Conservation (phyloP, 169 alveolate species). For the Plasmodium gonderi region DNA sequence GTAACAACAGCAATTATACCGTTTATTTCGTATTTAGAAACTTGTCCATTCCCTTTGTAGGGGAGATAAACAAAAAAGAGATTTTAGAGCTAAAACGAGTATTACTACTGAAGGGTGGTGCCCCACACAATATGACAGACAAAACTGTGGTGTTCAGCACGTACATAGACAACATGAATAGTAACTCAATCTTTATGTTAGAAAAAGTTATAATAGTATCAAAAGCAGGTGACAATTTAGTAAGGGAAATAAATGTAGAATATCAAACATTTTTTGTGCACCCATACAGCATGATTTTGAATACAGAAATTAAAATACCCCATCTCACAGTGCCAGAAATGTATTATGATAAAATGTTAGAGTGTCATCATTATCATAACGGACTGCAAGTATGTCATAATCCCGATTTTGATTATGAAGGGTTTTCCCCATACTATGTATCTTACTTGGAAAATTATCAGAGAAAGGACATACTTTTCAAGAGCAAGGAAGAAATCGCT, state of each 20-base stretch:
- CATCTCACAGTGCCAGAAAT: not conserved
- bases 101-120: constrained; percentile 13
- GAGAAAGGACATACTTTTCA: constrained; percentile 52
- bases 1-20: not conserved
- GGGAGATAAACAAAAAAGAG: constrained; percentile 35
- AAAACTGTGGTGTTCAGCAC: not conserved
- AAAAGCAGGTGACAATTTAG: constrained; percentile 14
- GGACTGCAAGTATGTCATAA: constrained; percentile 30
- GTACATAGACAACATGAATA: constrained; percentile 21
- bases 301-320: not conserved
- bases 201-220: constrained; percentile 63
- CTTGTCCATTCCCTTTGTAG: constrained; percentile 51
- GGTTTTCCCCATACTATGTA: constrained; percentile 38
- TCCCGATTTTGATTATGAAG: constrained; percentile 7
- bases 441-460: constrained; percentile 63
- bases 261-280: constrained; percentile 73
- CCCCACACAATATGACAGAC: not conserved
- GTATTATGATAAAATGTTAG: not conserved
- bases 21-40: constrained; percentile 63
- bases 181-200: constrained; percentile 47
- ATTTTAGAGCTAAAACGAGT: constrained; percentile 7
- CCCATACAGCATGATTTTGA: constrained; percentile 18
- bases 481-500: constrained; percentile 4
- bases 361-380: constrained; percentile 37
- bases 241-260: constrained; percentile 67